Evolutionary conservation across 2,329 filamentous ascomycete species (phyloP).

Genomic region (Rachicladosporium sp.): DNA sequence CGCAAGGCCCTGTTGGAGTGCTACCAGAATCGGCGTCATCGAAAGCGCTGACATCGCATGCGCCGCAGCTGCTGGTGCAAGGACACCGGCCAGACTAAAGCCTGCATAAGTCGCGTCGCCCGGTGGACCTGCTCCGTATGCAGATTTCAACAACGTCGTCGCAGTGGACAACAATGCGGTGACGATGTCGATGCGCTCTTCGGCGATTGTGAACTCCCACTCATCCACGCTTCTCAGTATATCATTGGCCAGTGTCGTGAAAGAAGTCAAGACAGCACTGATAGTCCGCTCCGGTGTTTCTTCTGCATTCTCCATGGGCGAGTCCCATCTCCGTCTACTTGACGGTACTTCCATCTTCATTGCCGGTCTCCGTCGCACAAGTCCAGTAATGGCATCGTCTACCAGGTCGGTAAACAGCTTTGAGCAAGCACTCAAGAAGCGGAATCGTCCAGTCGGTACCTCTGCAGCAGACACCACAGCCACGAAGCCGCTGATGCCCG

Average conservation of each 20-base stretch:
- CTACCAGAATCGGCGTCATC: constrained; percentile 1
- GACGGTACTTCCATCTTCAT: constrained; percentile 37
- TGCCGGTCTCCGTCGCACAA: constrained; percentile 49
- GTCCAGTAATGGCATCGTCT: constrained; percentile 59
- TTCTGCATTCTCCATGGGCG: constrained; percentile 43
- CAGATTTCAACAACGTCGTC: constrained; percentile 56
- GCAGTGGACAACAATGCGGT: constrained; percentile 57
- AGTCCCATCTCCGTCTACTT: constrained; percentile 28
- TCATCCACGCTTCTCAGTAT: constrained; percentile 74
- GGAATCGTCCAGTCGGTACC: constrained; percentile 61
- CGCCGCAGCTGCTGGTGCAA: constrained; percentile 54
- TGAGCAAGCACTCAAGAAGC: constrained; percentile 63
- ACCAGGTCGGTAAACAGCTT: constrained; percentile 63
- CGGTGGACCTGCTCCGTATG: constrained; percentile 61
- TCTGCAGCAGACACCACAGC: constrained; percentile 74
- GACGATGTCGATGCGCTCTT: constrained; percentile 58
- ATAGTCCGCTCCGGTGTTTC: constrained; percentile 70
- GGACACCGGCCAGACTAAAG: constrained; percentile 44
- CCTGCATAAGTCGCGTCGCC: constrained; percentile 23
- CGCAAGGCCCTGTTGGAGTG: constrained; percentile 1
- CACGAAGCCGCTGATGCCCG: constrained; percentile 62
- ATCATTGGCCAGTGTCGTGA: constrained; percentile 65
- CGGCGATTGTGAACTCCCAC: constrained; percentile 65
- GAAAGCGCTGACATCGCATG: constrained; percentile 6
- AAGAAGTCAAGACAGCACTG: constrained; percentile 56